Base-by-base conservation (phyloP, 2,329 filamentous ascomycete genomes). In the Diaporthe citri region DNA sequence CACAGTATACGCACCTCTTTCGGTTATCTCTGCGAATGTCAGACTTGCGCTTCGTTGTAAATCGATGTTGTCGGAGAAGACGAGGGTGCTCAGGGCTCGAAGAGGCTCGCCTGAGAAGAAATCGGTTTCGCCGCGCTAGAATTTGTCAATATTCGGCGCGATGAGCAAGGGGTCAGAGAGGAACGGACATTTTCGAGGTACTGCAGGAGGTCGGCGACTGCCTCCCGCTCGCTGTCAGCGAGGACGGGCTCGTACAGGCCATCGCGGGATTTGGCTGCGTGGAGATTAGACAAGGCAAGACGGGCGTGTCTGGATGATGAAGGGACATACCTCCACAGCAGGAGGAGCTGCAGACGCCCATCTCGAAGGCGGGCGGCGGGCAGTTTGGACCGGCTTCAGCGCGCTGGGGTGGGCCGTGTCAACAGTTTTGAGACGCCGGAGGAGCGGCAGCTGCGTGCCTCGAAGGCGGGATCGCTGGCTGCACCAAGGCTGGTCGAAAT, bases 11-110 rank as follows among this genome's bases (percentile, higher is more conserved):
- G 80, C 89, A 98, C 97, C 96, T 95, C 96, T 88, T 86, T 99
- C 97, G 52, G 97, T 99, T 79, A 99, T 99, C 84, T 99, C 97
- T 76, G 97, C 97, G 88, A 99, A 99, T 3, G 97, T 99, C 84
- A 99, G 90, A 84, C 96, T 98, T 71, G 97, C 97, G 86, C 97
- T 98, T 78, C 97, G 91, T 87, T 99, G 97, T 71, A 99, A 90
- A 84, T 99, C 97, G 83, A 99, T 96, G 86, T 99, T 99, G 85
- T 98, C 96, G 74, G 97, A 99, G 84, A 98, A 99, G 74, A 99
- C 97, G 36, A 99, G 90, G 17, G 96, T 99, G 85, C 95, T 98
- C 74, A 99, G 88, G 60, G 97, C 96, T 85, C 94, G 94, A 74
- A 99, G 91, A 60, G 97, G 97, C 82, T 98, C 96, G 85, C 97